phyloP scores from a whole-genome alignment of 192 early-diverging fungal species.

The Rhizophlyctis rosea region DNA sequence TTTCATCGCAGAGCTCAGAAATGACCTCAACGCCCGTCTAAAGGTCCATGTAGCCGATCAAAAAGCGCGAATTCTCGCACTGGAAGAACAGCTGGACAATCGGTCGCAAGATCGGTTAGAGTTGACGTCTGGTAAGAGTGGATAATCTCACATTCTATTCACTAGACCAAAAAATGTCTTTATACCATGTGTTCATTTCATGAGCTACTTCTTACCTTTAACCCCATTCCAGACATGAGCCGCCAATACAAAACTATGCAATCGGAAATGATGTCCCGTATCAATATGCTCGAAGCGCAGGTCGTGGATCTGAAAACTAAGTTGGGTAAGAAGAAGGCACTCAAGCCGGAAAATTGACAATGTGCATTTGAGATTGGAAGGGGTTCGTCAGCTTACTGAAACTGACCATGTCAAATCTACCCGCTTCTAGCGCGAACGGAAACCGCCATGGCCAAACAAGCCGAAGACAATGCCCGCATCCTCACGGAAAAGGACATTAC shows the following conservation, averaged over 20 bases:
- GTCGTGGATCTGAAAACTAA: conserved; percentile 50
- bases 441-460: conserved; percentile 38
- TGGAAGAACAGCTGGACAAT: conserved; percentile 41
- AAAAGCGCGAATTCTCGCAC: conserved; percentile 24
- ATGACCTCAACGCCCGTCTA: conserved; percentile 28
- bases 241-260: conserved; percentile 63
- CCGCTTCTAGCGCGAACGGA: conserved; percentile 31
- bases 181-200: conserved; percentile 6
- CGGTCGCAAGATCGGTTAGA: conserved; percentile 45
- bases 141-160: not conserved
- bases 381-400: no score
- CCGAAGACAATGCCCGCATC: conserved; percentile 42
- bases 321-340: conserved; percentile 28
- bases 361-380: no score
- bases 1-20: conserved; percentile 27
- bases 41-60: conserved; percentile 27
- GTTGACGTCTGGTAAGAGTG: conserved; percentile 37
- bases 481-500: conserved; percentile 47
- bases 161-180: conserved; percentile 11
- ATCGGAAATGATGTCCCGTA: conserved; percentile 51
- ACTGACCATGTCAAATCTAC: conserved; percentile 1
- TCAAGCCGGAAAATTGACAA: not conserved
- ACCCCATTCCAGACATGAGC: conserved; percentile 48
- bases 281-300: conserved; percentile 50
- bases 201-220: conserved; percentile 15